Base-by-base conservation (phyloP, 345 rosid genomes). In the Euphorbia tirucalli region DNA sequence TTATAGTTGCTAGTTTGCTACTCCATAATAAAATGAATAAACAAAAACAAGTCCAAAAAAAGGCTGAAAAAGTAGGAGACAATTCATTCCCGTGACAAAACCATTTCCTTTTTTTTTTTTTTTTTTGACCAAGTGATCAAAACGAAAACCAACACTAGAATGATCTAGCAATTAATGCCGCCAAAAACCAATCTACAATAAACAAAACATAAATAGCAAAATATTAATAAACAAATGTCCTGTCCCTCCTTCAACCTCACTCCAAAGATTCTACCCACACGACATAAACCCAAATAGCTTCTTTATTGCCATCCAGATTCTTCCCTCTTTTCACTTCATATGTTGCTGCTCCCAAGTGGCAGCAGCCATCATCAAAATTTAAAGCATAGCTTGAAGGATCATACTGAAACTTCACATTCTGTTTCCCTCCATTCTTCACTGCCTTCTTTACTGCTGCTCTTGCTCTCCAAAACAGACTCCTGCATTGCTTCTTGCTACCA, bases 361-460 rank as follows among this genome's bases (percentile, higher is more conserved):
- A 61, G 8, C 72, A 39, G 1, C 93, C 93, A 68, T 92, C 94
- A 65, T 92, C 97, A 68, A 92, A 90, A 74, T 92, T 81, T 21
- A 79, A 78, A 50, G 82, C 82, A 72, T 93, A 93, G 70, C 98
- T 93, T 60, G 85, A 89, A 37, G 98, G 98, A 85, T 93, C 98
- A 83, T 91, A 93, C 81, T 87, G 97, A 77, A 91, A 93, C 80
- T 78, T 78, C 31, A 80, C 79, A 68, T 74, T 83, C 8, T 63
- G 72, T 67, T 65, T 78, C 41, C 76, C 71, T 2, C 71, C 77
- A 37, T 62, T 65, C 76, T 79, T 86, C 67, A 79, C 72, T 4
- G 85, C 81, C 54, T 64, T 82, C 86, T 71, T 88, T 75, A 84
- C 73, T 15, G 89, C 83, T 8, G 87, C 85, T 44, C 74, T 85